Conservation (phyloP, 169 alveolate genomes). For the Plasmodium chabaudi region DNA sequence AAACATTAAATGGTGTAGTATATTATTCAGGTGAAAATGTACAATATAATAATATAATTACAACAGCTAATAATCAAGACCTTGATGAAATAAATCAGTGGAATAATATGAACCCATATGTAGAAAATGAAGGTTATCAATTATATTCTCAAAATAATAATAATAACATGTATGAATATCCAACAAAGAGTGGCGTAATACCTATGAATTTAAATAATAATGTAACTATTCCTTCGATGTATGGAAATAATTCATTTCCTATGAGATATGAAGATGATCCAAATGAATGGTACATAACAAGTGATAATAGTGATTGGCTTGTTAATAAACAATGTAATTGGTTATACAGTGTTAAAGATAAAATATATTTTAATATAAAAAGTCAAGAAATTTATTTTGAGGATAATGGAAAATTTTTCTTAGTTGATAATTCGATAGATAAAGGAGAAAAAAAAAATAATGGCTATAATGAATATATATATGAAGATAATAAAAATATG, state of each 20-base stretch:
- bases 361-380: slow-evolving; percentile 79
- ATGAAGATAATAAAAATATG: background rate
- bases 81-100: no score
- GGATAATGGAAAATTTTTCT: slow-evolving; percentile 7
- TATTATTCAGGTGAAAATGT: no score
- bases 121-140: no score
- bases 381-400: slow-evolving; percentile 56
- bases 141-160: no score
- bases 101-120: no score
- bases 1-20: no score
- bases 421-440: slow-evolving; percentile 17
- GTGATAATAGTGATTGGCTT: slow-evolving; percentile 79
- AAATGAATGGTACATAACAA: slow-evolving; percentile 55
- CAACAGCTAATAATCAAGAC: no score
- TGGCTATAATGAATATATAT: background rate
- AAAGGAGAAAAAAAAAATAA: slow-evolving; percentile 6
- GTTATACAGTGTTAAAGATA: slow-evolving; percentile 81
- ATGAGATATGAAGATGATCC: slow-evolving; percentile 24
- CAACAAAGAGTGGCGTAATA: no score
- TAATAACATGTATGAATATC: no score
- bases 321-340: slow-evolving; percentile 81
- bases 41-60: no score
- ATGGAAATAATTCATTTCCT: background rate
- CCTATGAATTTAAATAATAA: no score
- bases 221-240: no score